phyloP scores from a whole-genome alignment of 2,329 filamentous ascomycete genomes.

The Rutstroemia sp. region DNA sequence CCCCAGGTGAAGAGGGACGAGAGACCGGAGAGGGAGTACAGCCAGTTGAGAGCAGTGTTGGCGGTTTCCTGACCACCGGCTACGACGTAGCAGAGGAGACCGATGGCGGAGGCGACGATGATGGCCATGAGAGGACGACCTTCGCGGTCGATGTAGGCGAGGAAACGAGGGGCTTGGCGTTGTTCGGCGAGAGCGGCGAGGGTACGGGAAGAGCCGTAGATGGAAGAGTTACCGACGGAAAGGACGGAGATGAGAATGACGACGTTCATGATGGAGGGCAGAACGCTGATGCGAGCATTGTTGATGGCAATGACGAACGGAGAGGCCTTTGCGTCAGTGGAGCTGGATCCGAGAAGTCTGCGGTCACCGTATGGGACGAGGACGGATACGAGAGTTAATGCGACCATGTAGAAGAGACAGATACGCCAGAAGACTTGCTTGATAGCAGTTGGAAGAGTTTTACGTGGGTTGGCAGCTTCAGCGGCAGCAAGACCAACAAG shows the following conservation, averaged over 20 bases:
- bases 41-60: conserved; percentile 52
- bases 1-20: conserved; percentile 55
- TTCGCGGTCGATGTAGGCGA: conserved; percentile 49
- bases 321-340: conserved; percentile 34
- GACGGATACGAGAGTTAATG: conserved; percentile 44
- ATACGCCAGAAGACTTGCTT: conserved; percentile 51
- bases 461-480: conserved; percentile 41
- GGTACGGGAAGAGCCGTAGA: conserved; percentile 53
- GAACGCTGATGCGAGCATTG: conserved; percentile 43
- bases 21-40: conserved; percentile 55
- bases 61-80: conserved; percentile 41
- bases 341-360: conserved; percentile 30
- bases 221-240: conserved; percentile 50
- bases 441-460: conserved; percentile 41
- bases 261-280: conserved; percentile 51
- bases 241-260: conserved; percentile 52
- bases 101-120: conserved; percentile 23
- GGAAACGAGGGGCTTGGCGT: conserved; percentile 48
- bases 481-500: conserved; percentile 45
- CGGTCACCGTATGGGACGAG: conserved; percentile 38
- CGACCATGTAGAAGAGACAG: conserved; percentile 43
- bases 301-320: conserved; percentile 53
- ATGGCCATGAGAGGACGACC: conserved; percentile 49
- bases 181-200: conserved; percentile 52
- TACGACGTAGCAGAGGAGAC: conserved; percentile 43